Evolutionary conservation across 1,284 basidiomycete species (phyloP).

Genomic region (Ustilago vetiveriae): DNA sequence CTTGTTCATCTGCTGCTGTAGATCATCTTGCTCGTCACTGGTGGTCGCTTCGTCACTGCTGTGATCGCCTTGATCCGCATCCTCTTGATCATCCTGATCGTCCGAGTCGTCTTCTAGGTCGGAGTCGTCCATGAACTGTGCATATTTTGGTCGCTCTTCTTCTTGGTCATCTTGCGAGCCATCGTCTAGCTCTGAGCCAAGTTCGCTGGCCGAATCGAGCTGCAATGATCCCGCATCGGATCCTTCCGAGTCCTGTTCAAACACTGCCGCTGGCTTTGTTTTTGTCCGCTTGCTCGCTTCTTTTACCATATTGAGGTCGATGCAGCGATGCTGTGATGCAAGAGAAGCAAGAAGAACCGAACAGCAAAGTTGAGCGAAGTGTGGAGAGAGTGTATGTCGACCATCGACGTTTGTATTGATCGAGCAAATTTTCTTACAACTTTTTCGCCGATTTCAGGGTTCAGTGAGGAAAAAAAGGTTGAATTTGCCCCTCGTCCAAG

Average conservation of each 20-base stretch:
- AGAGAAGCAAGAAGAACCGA: neutral
- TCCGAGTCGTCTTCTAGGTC: conserved; percentile 51
- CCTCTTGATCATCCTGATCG: conserved; percentile 60
- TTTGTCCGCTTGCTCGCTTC: neutral
- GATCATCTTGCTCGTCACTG: conserved; percentile 15
- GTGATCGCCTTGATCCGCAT: conserved; percentile 68
- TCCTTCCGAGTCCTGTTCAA: conserved; percentile 42
- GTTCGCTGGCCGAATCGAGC: conserved; percentile 23
- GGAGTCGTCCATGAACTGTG: conserved; percentile 64
- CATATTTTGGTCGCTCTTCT: conserved; percentile 32
- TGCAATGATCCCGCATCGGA: conserved; percentile 24
- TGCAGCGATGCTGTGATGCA: neutral
- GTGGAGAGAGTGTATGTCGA: no score
- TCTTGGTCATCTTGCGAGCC: conserved; percentile 19
- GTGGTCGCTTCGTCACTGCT: conserved; percentile 35
- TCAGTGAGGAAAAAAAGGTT: no score
- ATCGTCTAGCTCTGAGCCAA: conserved; percentile 5
- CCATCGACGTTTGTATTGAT: conserved; percentile 10
- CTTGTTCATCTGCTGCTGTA: conserved; percentile 37
- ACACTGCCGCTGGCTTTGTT: conserved; percentile 12
- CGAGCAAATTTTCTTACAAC: conserved; percentile 20
- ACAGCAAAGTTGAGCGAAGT: no score
- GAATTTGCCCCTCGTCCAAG: no score
- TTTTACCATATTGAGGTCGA: conserved; percentile 15
- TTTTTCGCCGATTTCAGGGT: conserved; percentile 20